A percentile compares a stretch with the other conserved stretches of the same genome.
These are phyloP conservation scores for Ophiobolus disseminans DNA, from an alignment of 2,329 filamentous ascomycete species.

Conservation along the genomic window DNA sequence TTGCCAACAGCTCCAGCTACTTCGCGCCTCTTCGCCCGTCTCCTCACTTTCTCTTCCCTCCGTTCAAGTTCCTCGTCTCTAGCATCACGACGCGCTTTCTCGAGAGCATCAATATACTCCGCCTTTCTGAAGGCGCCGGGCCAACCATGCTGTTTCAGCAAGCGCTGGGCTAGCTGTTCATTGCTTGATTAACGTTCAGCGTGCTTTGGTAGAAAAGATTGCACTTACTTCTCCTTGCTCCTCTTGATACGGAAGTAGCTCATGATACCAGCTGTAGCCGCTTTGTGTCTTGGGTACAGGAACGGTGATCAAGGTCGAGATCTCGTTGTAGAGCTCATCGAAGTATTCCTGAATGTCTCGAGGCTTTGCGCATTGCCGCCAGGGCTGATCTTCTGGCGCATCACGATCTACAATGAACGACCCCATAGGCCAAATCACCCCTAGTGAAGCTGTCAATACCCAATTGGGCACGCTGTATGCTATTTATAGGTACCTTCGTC, in stretches of 20 bases:
- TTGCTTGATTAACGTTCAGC: not conserved
- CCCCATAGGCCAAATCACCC: not conserved
- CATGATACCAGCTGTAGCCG: not conserved
- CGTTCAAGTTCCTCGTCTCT: too few relatives aligned
- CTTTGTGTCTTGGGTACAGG: not conserved
- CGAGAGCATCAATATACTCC: not conserved
- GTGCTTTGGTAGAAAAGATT: not conserved
- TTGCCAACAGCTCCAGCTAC: too few relatives aligned
- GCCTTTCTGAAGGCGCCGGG: not conserved
- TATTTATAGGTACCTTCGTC: conserved; percentile 1
- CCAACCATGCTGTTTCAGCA: not conserved
- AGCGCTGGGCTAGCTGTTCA: not conserved
- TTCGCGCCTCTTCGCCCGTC: too few relatives aligned
- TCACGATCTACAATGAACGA: not conserved
- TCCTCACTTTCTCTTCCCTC: too few relatives aligned
- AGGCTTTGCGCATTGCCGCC: not conserved
- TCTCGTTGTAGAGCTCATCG: not conserved
- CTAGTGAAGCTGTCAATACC: not conserved
- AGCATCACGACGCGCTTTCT: not conserved
- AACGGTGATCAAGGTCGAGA: not conserved
- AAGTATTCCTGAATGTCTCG: not conserved
- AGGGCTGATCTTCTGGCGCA: not conserved
- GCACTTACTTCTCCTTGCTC: not conserved
- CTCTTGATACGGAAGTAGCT: not conserved
- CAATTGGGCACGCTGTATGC: too few relatives aligned